phyloP scores from a whole-genome alignment of 2,329 filamentous ascomycete species.

The Alternaria alternata region DNA sequence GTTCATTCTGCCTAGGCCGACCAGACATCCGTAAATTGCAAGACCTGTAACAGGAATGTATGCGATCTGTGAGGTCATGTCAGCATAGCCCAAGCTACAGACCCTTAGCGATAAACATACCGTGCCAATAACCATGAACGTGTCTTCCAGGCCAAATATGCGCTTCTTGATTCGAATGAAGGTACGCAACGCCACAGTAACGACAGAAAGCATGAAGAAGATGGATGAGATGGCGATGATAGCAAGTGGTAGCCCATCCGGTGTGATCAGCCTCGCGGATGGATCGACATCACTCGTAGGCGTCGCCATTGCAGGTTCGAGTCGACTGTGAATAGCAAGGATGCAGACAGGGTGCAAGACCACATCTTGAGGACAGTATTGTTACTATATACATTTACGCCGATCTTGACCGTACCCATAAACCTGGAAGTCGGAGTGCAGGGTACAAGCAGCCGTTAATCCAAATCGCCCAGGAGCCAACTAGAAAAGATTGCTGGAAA shows the following conservation, averaged over 20 bases:
- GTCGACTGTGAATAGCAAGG: background rate
- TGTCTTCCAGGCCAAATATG: constrained; percentile 28
- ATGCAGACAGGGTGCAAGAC: background rate
- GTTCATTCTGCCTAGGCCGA: constrained; percentile 29
- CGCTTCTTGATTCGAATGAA: constrained; percentile 26
- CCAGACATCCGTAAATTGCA: constrained; percentile 5
- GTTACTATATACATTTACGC: background rate
- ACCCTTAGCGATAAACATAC: background rate
- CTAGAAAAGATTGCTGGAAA: background rate
- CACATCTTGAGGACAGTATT: background rate
- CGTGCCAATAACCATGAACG: constrained; percentile 23
- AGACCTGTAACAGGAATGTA: background rate
- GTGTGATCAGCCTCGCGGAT: constrained; percentile 17
- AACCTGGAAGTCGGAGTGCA: background rate
- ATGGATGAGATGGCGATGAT: constrained; percentile 25
- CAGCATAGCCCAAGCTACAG: background rate
- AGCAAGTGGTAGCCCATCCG: constrained; percentile 27
- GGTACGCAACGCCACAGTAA: constrained; percentile 26
- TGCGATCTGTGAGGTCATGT: background rate
- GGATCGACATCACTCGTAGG: constrained; percentile 16
- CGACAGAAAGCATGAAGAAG: constrained; percentile 25
- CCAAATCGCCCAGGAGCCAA: background rate
- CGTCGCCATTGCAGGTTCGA: background rate
- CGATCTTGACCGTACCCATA: background rate
- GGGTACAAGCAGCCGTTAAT: background rate